These are phyloP conservation scores for Globisporangium barbulae DNA, from an alignment of 352 stramenopile genomes.

Conservation along the genomic window DNA sequence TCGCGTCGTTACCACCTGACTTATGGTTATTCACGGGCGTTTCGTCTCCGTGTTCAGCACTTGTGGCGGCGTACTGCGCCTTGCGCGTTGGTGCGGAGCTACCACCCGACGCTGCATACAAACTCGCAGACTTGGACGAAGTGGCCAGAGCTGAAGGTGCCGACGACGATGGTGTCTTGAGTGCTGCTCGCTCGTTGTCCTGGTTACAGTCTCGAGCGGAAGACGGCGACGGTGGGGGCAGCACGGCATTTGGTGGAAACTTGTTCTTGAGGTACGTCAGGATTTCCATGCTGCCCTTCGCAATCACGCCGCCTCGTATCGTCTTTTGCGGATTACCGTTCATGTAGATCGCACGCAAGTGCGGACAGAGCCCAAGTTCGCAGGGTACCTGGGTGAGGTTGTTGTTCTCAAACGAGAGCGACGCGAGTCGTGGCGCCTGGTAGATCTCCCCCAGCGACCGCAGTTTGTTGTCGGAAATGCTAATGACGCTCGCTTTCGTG, in stretches of 20 bases:
- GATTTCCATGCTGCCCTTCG: constrained; percentile 74
- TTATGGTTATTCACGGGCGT: not conserved
- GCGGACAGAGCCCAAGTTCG: constrained; percentile 59
- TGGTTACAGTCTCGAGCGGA: not conserved
- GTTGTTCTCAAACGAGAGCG: constrained; percentile 86
- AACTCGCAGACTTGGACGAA: not conserved
- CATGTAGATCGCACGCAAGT: constrained; percentile 73
- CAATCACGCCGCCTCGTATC: constrained; percentile 63
- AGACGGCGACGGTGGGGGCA: constrained; percentile 14
- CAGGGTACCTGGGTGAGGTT: constrained; percentile 58
- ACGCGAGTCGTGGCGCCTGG: constrained; percentile 48
- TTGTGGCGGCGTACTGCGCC: not conserved
- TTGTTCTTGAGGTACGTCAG: constrained; percentile 82
- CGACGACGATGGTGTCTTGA: not conserved
- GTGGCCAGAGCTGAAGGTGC: not conserved
- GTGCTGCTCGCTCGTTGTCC: not conserved
- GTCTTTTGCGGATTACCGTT: constrained; percentile 85
- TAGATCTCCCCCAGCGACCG: constrained; percentile 62
- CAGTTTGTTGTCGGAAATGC: constrained; percentile 78
- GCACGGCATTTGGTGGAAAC: constrained; percentile 35
- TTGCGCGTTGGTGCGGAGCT: not conserved
- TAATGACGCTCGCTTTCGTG: constrained; percentile 47
- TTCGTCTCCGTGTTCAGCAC: not conserved
- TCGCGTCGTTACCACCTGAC: not conserved
- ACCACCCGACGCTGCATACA: not conserved